These are phyloP conservation scores for Physcomitrium patens DNA, from an alignment of 225 moss, liverwort and hornwort genomes.

Conservation along the genomic window DNA sequence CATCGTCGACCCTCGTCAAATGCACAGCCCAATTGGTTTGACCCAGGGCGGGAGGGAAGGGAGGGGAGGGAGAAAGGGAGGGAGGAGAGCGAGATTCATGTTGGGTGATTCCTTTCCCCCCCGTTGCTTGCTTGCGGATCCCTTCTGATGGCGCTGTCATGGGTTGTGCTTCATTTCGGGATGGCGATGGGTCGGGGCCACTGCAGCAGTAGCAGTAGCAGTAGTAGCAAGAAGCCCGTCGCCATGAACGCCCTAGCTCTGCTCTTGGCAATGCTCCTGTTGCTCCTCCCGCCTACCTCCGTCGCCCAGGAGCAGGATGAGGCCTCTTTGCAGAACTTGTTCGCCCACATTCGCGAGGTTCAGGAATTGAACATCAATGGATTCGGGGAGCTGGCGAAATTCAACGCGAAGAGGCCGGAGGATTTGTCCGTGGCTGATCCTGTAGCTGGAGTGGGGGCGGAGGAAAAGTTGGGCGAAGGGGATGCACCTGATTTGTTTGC, in stretches of 20 bases:
- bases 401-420: constrained; percentile 18
- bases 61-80: too few relatives aligned
- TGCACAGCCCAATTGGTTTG: too few relatives aligned
- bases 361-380: constrained; percentile 15
- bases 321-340: constrained; percentile 19
- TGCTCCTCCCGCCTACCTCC: constrained; percentile 24
- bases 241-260: constrained; percentile 36
- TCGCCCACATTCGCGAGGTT: constrained; percentile 39
- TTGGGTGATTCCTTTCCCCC: too few relatives aligned
- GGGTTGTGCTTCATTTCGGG: neutral
- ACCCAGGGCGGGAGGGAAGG: too few relatives aligned
- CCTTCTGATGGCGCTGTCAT: too few relatives aligned
- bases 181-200: constrained; percentile 5
- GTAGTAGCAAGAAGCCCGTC: neutral
- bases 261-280: constrained; percentile 14
- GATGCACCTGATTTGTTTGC: constrained; percentile 37
- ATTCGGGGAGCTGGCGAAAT: constrained; percentile 32
- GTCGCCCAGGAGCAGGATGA: constrained; percentile 26
- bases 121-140: too few relatives aligned
- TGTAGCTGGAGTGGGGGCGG: constrained; percentile 1
- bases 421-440: constrained; percentile 1
- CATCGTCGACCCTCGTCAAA: too few relatives aligned
- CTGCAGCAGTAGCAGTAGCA: too few relatives aligned
- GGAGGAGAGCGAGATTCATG: too few relatives aligned
- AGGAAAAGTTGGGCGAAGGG: neutral